Evolutionary conservation across 495 filamentous ascomycete species (phyloP), one percentile per base, ranked within the genome.

Genomic region (Neurospora sp.): DNA sequence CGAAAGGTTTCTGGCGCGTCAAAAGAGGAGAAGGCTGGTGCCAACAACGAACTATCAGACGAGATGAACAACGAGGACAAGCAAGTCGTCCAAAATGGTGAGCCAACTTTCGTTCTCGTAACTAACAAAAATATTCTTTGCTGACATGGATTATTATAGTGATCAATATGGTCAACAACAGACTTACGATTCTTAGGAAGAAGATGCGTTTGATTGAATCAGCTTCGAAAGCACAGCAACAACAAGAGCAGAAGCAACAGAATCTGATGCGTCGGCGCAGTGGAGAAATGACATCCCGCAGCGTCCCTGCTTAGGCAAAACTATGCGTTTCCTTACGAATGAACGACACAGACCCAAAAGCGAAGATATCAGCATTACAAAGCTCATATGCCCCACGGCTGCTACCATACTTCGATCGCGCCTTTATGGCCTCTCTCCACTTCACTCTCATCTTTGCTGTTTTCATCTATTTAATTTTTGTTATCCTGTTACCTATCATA

Each of bases 21-120:
- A 2, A 82, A 75, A 77, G 82, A 84, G 3, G 86, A 86, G 48
- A 83, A 80, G 59, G 80, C 84, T 27, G 79, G 81, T 14, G 80
- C 77, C 75, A 71, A 90, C 23, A 71, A 90, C 23, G 87, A 85
- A 35, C 74, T 77, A 1, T 79, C 85, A 5, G 87, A 87, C 74
- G 90, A 88, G 12, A 87, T 94, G 71, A 89, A 90, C 80, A 84
- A 85, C 70, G 92, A 94, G 74, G 92, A 95, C 81, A 90, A 91
- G 76, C 87, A 91, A 77, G 83, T 89, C 14, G 88, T 94, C 23
- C 82, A 90, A 69, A 94, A 92, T 79, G 83, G 92, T 94, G 77
- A 62, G 81, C 74, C 1, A 35, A 27, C 16, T 40, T 59, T 35
- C 12, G 18, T 35, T 14, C 27, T 46, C 18, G 41, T 62, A 16